Conservation (phyloP, 129 eudicot genomes). For the Scalesia atractyloides region DNA sequence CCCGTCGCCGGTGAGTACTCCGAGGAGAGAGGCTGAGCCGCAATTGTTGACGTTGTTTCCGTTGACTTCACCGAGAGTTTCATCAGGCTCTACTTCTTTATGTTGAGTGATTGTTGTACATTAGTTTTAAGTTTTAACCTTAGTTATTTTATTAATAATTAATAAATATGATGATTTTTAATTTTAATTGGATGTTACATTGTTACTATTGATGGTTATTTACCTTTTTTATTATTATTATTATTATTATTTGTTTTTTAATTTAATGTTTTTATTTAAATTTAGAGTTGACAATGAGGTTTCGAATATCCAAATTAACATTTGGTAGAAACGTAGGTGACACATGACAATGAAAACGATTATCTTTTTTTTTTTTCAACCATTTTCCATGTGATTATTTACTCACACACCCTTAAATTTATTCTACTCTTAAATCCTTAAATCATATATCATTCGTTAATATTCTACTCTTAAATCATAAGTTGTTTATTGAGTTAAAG, state of each 20-base stretch:
- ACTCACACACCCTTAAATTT: background rate
- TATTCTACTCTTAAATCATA: too few relatives aligned
- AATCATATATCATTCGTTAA: too few relatives aligned
- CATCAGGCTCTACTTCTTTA: slow-evolving; percentile 28
- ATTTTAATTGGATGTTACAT: background rate
- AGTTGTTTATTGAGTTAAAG: too few relatives aligned
- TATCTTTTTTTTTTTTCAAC: background rate
- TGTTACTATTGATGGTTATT: too few relatives aligned
- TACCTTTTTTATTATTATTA: background rate
- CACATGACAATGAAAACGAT: background rate
- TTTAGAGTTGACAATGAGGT: background rate
- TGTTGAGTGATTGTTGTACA: slow-evolving; percentile 34
- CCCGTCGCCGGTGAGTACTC: slow-evolving; percentile 72
- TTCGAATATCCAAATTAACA: background rate
- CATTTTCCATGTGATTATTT: background rate
- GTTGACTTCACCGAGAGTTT: slow-evolving; percentile 58
- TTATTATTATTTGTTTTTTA: background rate
- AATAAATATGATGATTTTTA: slow-evolving; percentile 3
- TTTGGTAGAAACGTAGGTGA: background rate
- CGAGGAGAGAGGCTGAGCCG: slow-evolving; percentile 62
- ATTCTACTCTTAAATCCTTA: too few relatives aligned
- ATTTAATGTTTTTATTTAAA: background rate
- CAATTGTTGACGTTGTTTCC: slow-evolving; percentile 76
- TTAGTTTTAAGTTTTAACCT: slow-evolving; percentile 7
- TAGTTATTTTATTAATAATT: slow-evolving; percentile 2